Conservation (phyloP, 768 basidiomycete genomes). For the Pleurotus djamor region DNA sequence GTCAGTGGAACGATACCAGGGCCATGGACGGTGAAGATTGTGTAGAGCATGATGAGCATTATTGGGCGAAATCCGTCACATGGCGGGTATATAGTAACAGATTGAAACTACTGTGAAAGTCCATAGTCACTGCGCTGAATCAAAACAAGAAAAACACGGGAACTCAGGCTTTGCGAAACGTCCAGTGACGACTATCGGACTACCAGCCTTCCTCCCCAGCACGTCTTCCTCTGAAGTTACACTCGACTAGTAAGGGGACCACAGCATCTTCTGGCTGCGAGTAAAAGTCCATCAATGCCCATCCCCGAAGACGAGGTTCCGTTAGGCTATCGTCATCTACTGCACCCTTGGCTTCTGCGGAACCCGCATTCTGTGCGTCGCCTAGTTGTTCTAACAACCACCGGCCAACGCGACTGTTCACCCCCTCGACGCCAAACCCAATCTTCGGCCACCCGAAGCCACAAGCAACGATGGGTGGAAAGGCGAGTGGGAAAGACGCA, state of each 20-base stretch:
- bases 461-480: slow-evolving; percentile 73
- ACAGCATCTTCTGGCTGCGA: slow-evolving; percentile 55
- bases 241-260: slow-evolving; percentile 63
- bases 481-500: slow-evolving; percentile 74
- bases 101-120: too few relatives aligned
- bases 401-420: slow-evolving; percentile 70
- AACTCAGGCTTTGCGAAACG: too few relatives aligned
- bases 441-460: slow-evolving; percentile 82
- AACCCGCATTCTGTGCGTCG: slow-evolving; percentile 7
- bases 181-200: background rate
- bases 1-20: slow-evolving; percentile 3
- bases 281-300: slow-evolving; percentile 77
- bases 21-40: slow-evolving; percentile 4
- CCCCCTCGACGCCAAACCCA: slow-evolving; percentile 82
- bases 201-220: slow-evolving; percentile 42
- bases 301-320: slow-evolving; percentile 58
- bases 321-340: slow-evolving; percentile 8
- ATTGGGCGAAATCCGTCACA: background rate
- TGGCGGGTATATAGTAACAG: too few relatives aligned
- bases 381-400: slow-evolving; percentile 67
- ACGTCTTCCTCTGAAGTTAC: slow-evolving; percentile 62
- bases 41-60: background rate
- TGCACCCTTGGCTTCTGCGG: slow-evolving; percentile 11
- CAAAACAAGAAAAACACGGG: too few relatives aligned
- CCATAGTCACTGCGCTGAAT: too few relatives aligned